phyloP scores from a whole-genome alignment of 139 green algal species.

The Tetradesmus lagerheimii region DNA sequence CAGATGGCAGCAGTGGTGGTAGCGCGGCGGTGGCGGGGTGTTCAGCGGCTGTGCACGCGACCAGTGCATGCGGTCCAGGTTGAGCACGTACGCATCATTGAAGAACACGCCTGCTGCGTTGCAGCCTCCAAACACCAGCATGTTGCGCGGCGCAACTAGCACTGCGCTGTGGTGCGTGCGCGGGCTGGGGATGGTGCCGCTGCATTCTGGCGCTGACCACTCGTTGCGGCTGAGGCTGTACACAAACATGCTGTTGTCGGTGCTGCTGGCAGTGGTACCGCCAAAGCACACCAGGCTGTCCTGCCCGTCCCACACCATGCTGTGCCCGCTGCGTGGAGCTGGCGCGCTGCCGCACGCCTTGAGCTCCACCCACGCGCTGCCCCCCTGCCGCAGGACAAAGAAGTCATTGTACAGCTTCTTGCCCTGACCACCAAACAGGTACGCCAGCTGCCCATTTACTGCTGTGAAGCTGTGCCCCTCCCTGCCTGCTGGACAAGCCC shows the following conservation, averaged over 20 bases:
- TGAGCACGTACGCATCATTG: slow-evolving; percentile 60
- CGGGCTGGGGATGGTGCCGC: slow-evolving; percentile 51
- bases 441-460: slow-evolving; percentile 44
- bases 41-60: slow-evolving; percentile 54
- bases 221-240: slow-evolving; percentile 54
- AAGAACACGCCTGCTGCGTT: slow-evolving; percentile 57
- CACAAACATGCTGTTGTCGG: slow-evolving; percentile 51
- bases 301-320: slow-evolving; percentile 53
- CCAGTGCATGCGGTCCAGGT: slow-evolving; percentile 56
- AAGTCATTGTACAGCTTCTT: slow-evolving; percentile 69
- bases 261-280: slow-evolving; percentile 52
- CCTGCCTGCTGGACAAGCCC: slow-evolving; percentile 34
- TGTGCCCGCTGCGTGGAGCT: slow-evolving; percentile 55
- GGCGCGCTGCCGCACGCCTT: slow-evolving; percentile 36
- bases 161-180: slow-evolving; percentile 61
- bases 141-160: slow-evolving; percentile 37
- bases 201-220: slow-evolving; percentile 46
- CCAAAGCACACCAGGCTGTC: slow-evolving; percentile 64
- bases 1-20: slow-evolving; percentile 61
- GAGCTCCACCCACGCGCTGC: slow-evolving; percentile 44
- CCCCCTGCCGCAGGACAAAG: slow-evolving; percentile 43
- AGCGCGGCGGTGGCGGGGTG: slow-evolving; percentile 61
- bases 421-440: slow-evolving; percentile 68
- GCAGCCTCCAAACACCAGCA: slow-evolving; percentile 71
- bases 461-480: slow-evolving; percentile 45